Base-by-base conservation (phyloP, 345 rosid species). In the Lumnitzera littorea region DNA sequence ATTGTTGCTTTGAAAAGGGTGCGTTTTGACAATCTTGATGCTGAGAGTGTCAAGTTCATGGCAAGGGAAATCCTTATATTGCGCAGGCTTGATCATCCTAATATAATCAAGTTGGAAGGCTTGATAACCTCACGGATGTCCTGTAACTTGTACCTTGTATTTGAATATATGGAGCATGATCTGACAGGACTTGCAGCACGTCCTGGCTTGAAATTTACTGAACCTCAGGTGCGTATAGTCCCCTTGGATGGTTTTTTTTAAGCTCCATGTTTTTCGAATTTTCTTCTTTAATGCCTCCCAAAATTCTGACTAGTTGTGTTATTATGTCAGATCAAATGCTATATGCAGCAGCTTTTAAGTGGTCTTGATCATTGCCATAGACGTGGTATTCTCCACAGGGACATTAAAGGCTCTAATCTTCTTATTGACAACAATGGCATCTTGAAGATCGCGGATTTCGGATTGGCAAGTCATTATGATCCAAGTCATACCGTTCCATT, bases 151-250 rank as follows among this genome's bases (percentile, higher is more conserved):
- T 90, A 88, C 80, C 95, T 94, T 70, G 80, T 94, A 67, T 90
- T 94, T 10, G 99, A 94, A 75, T 94, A 90, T 56, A 94, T 94
- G 99, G 99, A 94, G 67, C 99, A 94, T 70, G 99, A 94, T 72
- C 95, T 94, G 24, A 88, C 89, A 4, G 99, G 99, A 59, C 86
- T 94, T 71, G 77, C 88, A 53, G 80, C 99, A 1, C 74, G 87
- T 62, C 95, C 99, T 3, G 86, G 91, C n/a, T 53, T 74, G 65
- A 86, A 86, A 75, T 94, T 94, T 67, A 66, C 85, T 0, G 96
- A 94, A 76, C 76, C 99, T 52, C 96, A 94, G 99, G 99, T 94
- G 78, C 23, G 15, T 57, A 25, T 36, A 49, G n/a, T 60, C 13
- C 7, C 24, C 50, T 70, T 25, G 48, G 31, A 13, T 29, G 16